Evolutionary conservation across 2,329 filamentous ascomycete genomes (phyloP).

Genomic region (Cercospora brassicicola): DNA sequence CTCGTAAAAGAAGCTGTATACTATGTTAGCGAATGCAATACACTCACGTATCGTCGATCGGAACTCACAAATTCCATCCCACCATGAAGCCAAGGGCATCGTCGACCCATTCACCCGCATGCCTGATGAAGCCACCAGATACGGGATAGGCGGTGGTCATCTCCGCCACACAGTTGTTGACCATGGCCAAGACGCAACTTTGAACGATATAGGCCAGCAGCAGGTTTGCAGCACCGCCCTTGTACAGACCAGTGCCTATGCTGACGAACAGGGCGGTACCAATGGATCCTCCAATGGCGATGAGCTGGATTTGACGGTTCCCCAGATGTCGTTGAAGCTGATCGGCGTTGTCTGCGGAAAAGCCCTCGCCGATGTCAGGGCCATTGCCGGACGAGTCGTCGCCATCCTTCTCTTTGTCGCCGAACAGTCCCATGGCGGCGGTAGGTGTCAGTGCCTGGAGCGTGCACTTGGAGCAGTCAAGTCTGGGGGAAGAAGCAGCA

Average conservation of each 20-base stretch:
- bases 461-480: neutral
- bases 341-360: conserved; percentile 31
- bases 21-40: neutral
- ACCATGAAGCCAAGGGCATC: conserved; percentile 60
- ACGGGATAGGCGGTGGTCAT: conserved; percentile 65
- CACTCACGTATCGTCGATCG: neutral
- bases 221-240: conserved; percentile 54
- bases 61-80: conserved; percentile 26
- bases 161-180: conserved; percentile 67
- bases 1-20: conserved; percentile 46
- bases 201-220: conserved; percentile 62
- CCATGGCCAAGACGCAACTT: conserved; percentile 56
- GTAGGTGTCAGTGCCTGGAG: neutral
- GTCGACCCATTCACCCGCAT: conserved; percentile 65
- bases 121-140: conserved; percentile 63
- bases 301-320: conserved; percentile 41
- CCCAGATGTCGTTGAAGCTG: conserved; percentile 37
- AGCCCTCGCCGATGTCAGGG: conserved; percentile 20
- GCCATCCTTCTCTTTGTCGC: conserved; percentile 20
- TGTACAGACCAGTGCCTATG: conserved; percentile 58
- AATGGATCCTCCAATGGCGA: conserved; percentile 41
- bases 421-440: conserved; percentile 22
- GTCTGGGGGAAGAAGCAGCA: neutral
- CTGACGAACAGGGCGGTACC: conserved; percentile 41
- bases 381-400: conserved; percentile 15